These are phyloP conservation scores for Ampelocalamus luodianensis DNA, from an alignment of 176 grass and related monocot species.

Conservation along the genomic window DNA sequence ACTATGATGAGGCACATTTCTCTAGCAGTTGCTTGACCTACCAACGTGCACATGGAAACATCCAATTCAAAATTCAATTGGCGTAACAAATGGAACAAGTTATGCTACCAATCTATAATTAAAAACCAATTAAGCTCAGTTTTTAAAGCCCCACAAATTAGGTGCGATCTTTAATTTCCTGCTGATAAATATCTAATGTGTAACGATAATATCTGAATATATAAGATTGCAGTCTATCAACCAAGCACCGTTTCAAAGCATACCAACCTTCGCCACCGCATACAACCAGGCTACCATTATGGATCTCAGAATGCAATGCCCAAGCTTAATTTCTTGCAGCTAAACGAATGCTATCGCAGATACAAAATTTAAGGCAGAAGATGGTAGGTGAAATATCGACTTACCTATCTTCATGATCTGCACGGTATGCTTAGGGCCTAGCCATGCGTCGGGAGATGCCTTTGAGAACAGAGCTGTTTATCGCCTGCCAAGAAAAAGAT, in stretches of 20 bases:
- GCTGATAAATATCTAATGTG: not conserved
- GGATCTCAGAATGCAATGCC: not conserved
- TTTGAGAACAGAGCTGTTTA: constrained; percentile 33
- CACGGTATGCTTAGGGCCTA: constrained; percentile 35
- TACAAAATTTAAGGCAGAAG: not conserved
- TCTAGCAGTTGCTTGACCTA: not conserved
- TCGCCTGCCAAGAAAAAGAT: constrained; percentile 31
- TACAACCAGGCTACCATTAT: not conserved
- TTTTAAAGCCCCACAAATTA: not conserved
- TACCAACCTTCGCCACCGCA: not conserved
- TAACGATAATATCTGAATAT: not conserved
- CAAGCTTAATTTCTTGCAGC: not conserved
- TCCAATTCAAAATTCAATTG: not conserved
- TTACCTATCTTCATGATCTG: constrained; percentile 63
- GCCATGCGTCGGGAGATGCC: constrained; percentile 41
- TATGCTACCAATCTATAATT: constrained; percentile 8
- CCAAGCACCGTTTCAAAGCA: not conserved
- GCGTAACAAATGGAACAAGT: not conserved
- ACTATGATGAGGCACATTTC: not conserved
- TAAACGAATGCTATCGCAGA: not conserved
- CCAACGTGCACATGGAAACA: not conserved
- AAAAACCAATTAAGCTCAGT: not conserved
- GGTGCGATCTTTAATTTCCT: not conserved
- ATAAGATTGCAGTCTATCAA: not conserved
- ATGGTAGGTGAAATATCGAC: not conserved